Percentiles rank a stretch among this genome's conserved stretches.
These are phyloP conservation scores for Penicillium silybi DNA, from an alignment of 495 filamentous ascomycete species.

Conservation along the genomic window DNA sequence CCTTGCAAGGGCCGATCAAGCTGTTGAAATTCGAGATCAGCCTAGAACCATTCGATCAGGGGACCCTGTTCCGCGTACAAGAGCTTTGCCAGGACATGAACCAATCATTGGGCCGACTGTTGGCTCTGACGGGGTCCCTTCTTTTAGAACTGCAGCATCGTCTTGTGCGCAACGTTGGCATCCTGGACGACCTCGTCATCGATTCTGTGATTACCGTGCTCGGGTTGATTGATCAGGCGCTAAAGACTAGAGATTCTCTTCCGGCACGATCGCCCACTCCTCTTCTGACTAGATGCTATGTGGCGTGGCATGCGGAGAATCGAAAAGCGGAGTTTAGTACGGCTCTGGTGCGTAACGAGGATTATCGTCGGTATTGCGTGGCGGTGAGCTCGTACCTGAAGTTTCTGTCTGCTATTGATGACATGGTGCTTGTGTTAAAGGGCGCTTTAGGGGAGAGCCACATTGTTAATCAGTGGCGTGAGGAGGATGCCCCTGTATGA, in stretches of 20 bases:
- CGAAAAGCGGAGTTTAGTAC: background rate
- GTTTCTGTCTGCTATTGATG: background rate
- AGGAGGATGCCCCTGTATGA: background rate
- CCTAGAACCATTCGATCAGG: background rate
- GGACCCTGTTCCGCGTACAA: background rate
- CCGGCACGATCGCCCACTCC: too few species aligned
- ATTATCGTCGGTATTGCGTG: slow-evolving; percentile 1
- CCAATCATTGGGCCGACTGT: background rate
- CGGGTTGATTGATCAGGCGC: background rate
- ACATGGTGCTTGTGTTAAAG: background rate
- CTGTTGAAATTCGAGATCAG: background rate
- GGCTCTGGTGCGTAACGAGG: background rate
- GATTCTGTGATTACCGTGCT: background rate
- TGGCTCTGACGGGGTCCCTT: background rate
- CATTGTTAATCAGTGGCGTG: background rate
- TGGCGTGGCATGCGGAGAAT: background rate
- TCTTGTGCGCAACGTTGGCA: background rate
- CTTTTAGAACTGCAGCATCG: background rate
- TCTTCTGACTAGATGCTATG: background rate
- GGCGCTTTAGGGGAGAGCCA: background rate
- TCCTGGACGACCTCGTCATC: background rate
- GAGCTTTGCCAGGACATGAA: background rate
- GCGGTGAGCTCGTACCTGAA: background rate
- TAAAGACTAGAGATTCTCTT: background rate
- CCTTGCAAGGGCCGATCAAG: background rate